Evolutionary conservation across 2,329 filamentous ascomycete genomes (phyloP).

Genomic region (Nigrograna mackinnonii): DNA sequence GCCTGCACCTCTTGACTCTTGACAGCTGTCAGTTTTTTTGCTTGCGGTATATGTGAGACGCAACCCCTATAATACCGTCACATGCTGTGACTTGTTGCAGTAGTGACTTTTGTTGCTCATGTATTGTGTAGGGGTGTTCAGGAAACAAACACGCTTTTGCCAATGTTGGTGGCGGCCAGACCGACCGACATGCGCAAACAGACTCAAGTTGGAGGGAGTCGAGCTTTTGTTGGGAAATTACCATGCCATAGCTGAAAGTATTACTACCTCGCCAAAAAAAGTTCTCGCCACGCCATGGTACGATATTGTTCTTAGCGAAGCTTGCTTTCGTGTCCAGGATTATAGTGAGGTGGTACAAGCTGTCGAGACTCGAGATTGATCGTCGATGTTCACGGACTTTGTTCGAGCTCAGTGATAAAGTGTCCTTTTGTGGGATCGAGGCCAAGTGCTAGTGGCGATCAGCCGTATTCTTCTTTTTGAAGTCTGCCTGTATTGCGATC

Average conservation of each 20-base stretch:
- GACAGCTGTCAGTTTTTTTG: constrained; percentile 12
- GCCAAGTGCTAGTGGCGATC: too few relatives aligned
- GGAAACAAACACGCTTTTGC: constrained; percentile 2
- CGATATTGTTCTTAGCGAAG: background rate
- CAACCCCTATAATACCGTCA: constrained; percentile 20
- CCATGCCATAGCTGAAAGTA: background rate
- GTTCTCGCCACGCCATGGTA: background rate
- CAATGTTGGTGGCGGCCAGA: constrained; percentile 12
- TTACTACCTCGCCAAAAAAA: background rate
- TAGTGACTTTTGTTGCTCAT: too few relatives aligned
- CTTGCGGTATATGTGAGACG: constrained; percentile 26
- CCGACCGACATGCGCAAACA: background rate
- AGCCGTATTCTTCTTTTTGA: too few relatives aligned
- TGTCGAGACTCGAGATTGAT: too few relatives aligned
- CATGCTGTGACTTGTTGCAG: too few relatives aligned
- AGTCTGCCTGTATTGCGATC: too few relatives aligned
- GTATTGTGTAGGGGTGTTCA: background rate
- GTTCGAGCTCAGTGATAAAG: too few relatives aligned
- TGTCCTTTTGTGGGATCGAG: too few relatives aligned
- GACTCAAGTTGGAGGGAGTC: constrained; percentile 4
- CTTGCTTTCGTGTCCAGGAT: background rate
- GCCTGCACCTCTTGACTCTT: constrained; percentile 5
- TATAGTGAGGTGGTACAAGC: background rate
- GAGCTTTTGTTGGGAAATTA: constrained; percentile 2
- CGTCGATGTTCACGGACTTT: too few relatives aligned